Conservation (phyloP, 73 alveolate species). For the Effrenium voratum region DNA sequence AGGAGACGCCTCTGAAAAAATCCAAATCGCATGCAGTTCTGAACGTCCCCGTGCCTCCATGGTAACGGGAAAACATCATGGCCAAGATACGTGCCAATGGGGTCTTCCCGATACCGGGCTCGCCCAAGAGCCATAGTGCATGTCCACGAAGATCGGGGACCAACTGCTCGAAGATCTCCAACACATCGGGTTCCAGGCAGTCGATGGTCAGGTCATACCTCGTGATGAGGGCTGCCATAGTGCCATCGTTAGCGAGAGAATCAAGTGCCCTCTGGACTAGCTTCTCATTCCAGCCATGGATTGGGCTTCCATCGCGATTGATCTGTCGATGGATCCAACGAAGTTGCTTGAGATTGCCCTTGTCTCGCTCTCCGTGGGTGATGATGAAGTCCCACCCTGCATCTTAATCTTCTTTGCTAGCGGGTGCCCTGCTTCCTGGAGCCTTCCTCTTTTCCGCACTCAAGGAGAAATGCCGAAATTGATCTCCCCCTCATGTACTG, state of each 20-base stretch:
- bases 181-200: neutral
- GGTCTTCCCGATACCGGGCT: neutral
- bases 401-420: neutral
- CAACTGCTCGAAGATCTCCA: neutral
- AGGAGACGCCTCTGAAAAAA: neutral
- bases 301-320: neutral
- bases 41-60: neutral
- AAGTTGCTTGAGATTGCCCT: neutral
- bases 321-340: constrained; percentile 28
- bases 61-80: neutral
- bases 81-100: neutral
- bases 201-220: neutral
- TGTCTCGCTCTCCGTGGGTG: neutral
- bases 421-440: neutral
- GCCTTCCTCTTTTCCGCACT: neutral
- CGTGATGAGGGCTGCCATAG: neutral
- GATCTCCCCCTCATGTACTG: neutral
- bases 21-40: neutral
- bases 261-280: neutral
- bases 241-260: neutral
- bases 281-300: neutral
- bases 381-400: constrained; percentile 17
- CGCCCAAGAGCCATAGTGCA: neutral
- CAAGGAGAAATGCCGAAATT: neutral
- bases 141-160: neutral